Evolutionary conservation across 1,284 basidiomycete species (phyloP), one percentile per base, ranked within the genome.

Genomic region (Cutaneotrichosporon sp.): DNA sequence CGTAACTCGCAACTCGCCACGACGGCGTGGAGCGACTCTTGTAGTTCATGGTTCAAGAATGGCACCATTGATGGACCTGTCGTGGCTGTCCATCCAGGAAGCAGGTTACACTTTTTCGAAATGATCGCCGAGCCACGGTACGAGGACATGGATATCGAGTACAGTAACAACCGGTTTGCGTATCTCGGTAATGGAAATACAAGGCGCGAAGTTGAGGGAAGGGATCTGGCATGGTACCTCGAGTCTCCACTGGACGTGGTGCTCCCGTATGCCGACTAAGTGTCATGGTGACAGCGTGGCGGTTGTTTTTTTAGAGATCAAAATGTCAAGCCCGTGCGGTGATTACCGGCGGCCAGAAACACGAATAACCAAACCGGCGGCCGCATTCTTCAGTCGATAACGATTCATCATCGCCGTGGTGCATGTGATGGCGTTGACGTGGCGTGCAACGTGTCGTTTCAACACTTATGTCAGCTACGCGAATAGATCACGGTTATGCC

Each of bases 81-180:
- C 52, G 61, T 64, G 22, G 62, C 69, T 40, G 69, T 71, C 34
- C 71, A 63, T 56, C 70, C 70, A 4, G 70, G 70, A 4, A 63
- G 61, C 22, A 52, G 70, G n/a, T 26, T 64, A n/a, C 67, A 70
- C 22, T 65, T 64, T 63, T 71, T 69, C 50, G 68, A 70, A 55
- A 65, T 72, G 49, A 59, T 72, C n/a, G 60, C 62, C 31, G 31
- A 74, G 52, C 73, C 73, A 1, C 68, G 75, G 0, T 78, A 72
- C 71, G 76, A 78, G 63, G 76, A 77, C 58, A 76, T 62, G 57
- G 67, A 72, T 2, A 46, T 47, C 40, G 64, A 67, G 58, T 42
- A 42, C 13, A n/a, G 51, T 31, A 26, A 52, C 6, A 55, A 34
- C 18, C 26, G 42, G 13, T 53, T 53, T 18, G 51, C 51, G 51